These are phyloP conservation scores for Boletus semigastroideus DNA, from an alignment of 1,284 basidiomycete genomes.

Conservation along the genomic window DNA sequence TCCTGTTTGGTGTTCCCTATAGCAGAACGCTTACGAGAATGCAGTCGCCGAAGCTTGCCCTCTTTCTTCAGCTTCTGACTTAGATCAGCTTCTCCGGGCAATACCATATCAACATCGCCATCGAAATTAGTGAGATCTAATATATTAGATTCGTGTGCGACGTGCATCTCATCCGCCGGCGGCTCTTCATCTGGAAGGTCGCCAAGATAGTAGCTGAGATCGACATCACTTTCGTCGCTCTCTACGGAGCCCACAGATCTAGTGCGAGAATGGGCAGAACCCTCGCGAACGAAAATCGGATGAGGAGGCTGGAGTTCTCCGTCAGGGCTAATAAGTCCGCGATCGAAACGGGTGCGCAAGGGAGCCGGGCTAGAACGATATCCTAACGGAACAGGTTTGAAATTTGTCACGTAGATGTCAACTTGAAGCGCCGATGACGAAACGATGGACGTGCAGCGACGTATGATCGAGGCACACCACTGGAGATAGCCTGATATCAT, in stretches of 20 bases:
- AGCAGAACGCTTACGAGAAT: conserved; percentile 41
- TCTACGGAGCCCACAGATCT: conserved; percentile 35
- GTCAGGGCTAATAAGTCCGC: background rate
- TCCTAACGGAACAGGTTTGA: conserved; percentile 23
- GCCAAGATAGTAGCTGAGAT: conserved; percentile 48
- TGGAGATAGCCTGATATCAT: conserved; percentile 68
- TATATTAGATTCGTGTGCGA: conserved; percentile 52
- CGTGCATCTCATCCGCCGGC: conserved; percentile 31
- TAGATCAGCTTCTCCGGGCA: conserved; percentile 64
- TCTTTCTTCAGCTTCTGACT: conserved; percentile 63
- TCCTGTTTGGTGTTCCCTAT: conserved; percentile 9
- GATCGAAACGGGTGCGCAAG: background rate
- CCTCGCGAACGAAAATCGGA: conserved; percentile 39
- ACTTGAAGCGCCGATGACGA: conserved; percentile 61
- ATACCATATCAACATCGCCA: conserved; percentile 67
- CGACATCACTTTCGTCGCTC: conserved; percentile 40
- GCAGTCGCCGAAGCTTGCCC: conserved; percentile 65
- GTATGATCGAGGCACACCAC: conserved; percentile 75
- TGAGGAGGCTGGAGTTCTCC: conserved; percentile 42
- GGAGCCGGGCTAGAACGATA: conserved; percentile 2
- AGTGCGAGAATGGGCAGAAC: conserved; percentile 8
- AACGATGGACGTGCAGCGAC: conserved; percentile 67
- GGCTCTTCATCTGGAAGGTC: conserved; percentile 35
- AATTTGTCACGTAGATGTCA: conserved; percentile 80
- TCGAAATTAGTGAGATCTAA: conserved; percentile 82